Percentiles rank a stretch among this genome's conserved stretches.
phyloP scores from a whole-genome alignment of 2,329 filamentous ascomycete genomes.

The Stachybotrys elegans region DNA sequence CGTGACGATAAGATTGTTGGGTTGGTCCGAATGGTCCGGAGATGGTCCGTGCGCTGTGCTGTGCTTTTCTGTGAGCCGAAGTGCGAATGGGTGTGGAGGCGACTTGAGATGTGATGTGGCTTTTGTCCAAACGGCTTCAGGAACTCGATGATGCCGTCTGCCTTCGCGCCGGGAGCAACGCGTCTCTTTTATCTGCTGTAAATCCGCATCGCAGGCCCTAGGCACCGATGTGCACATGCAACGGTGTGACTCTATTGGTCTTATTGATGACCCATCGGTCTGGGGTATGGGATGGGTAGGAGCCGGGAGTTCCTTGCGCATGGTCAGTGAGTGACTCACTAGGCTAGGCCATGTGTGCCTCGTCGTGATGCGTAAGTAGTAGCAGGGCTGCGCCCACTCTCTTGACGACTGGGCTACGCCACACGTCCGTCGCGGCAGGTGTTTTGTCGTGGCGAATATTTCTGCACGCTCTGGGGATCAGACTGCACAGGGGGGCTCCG shows the following conservation, averaged over 20 bases:
- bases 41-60: slow-evolving; percentile 13
- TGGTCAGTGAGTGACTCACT: slow-evolving; percentile 4
- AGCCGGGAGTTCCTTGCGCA: not conserved
- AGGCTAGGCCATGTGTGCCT: not conserved
- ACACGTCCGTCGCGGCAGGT: no score
- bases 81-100: no score
- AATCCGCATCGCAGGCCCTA: no score
- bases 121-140: no score
- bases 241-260: slow-evolving; percentile 2
- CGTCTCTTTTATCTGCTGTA: not conserved
- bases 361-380: slow-evolving; percentile 2
- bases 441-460: no score
- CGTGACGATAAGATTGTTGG: slow-evolving; percentile 21
- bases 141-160: no score
- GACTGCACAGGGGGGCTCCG: no score
- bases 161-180: not conserved
- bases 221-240: not conserved
- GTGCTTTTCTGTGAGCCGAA: not conserved
- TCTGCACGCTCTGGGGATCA: no score
- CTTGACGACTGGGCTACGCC: slow-evolving; percentile 1
- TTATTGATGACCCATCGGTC: no score
- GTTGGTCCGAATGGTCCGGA: not conserved
- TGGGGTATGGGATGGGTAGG: not conserved
- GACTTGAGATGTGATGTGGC: no score
- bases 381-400: slow-evolving; percentile 18